Evolutionary conservation across 1,284 basidiomycete species (phyloP).

Genomic region (Ganoderma lucidum): DNA sequence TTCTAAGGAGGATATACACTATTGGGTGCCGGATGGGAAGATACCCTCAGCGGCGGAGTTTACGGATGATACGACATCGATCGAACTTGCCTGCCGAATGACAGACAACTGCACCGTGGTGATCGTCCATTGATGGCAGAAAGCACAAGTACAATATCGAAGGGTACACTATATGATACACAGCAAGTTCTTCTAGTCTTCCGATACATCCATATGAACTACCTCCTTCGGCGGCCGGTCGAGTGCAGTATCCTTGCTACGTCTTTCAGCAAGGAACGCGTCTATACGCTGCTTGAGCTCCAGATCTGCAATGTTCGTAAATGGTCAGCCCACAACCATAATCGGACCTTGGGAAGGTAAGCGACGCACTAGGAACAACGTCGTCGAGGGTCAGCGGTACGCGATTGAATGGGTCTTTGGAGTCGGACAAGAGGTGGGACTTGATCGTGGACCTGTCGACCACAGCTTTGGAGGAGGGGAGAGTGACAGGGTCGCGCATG

Average conservation of each 20-base stretch:
- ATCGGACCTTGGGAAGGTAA: not conserved
- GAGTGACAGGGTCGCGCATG: slow-evolving; percentile 95
- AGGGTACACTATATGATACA: slow-evolving; percentile 34
- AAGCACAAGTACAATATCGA: slow-evolving; percentile 17
- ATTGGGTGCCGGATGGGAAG: not conserved
- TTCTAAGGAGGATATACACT: slow-evolving; percentile 55
- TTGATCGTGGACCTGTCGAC: slow-evolving; percentile 96
- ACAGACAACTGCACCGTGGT: not conserved
- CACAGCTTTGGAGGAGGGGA: slow-evolving; percentile 86
- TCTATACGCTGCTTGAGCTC: slow-evolving; percentile 73
- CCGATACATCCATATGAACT: slow-evolving; percentile 46
- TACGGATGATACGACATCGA: not conserved
- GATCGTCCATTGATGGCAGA: slow-evolving; percentile 5
- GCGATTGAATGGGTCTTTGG: slow-evolving; percentile 92
- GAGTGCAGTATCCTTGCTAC: slow-evolving; percentile 45
- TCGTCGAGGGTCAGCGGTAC: slow-evolving; percentile 83
- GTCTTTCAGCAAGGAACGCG: slow-evolving; percentile 62
- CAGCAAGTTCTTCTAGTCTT: slow-evolving; percentile 22
- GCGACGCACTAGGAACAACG: slow-evolving; percentile 72
- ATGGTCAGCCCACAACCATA: not conserved
- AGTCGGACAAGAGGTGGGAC: slow-evolving; percentile 91
- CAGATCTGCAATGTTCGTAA: slow-evolving; percentile 47
- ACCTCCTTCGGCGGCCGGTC: slow-evolving; percentile 41
- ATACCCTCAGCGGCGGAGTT: not conserved
- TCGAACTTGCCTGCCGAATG: not conserved